Evolutionary conservation across 2,329 filamentous ascomycete species (phyloP).

Genomic region (Dissoconium aciculare): DNA sequence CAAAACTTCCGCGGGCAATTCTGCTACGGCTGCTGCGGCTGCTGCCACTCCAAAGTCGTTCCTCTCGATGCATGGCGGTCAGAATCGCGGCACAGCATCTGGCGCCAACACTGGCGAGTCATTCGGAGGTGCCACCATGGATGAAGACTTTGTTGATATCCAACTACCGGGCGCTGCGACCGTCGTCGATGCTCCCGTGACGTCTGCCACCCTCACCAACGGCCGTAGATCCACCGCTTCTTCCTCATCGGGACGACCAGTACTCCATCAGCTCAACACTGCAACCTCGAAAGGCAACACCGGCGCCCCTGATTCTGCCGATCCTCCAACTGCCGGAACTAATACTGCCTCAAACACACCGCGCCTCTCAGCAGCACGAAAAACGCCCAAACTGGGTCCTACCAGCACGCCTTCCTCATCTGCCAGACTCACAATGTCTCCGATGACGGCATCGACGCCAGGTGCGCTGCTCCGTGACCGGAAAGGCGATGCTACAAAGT

Average conservation of each 20-base stretch:
- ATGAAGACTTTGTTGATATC: slow-evolving; percentile 44
- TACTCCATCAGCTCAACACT: slow-evolving; percentile 39
- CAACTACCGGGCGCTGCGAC: slow-evolving; percentile 59
- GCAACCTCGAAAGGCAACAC: slow-evolving; percentile 30
- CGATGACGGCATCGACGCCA: slow-evolving; percentile 32
- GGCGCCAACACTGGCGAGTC: background rate
- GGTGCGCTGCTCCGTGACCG: slow-evolving; percentile 17
- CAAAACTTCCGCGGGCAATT: slow-evolving; percentile 5
- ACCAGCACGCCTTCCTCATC: slow-evolving; percentile 37
- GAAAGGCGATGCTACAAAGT: slow-evolving; percentile 8
- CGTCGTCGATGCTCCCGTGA: slow-evolving; percentile 15
- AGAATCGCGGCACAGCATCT: background rate
- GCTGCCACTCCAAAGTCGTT: slow-evolving; percentile 23
- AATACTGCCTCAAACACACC: slow-evolving; percentile 31
- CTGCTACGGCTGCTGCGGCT: slow-evolving; percentile 2
- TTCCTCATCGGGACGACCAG: too few species aligned
- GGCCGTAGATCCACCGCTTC: too few species aligned
- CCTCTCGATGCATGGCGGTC: slow-evolving; percentile 16
- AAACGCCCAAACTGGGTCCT: slow-evolving; percentile 50
- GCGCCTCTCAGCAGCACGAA: slow-evolving; percentile 43
- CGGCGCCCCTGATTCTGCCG: too few species aligned
- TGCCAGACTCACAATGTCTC: slow-evolving; percentile 29
- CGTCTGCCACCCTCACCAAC: too few species aligned
- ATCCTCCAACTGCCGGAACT: too few species aligned
- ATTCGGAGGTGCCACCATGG: too few species aligned